Evolutionary conservation across 2,329 filamentous ascomycete genomes (phyloP), one percentile per base, ranked within the genome.

Genomic region (Bipolaris oryzae): DNA sequence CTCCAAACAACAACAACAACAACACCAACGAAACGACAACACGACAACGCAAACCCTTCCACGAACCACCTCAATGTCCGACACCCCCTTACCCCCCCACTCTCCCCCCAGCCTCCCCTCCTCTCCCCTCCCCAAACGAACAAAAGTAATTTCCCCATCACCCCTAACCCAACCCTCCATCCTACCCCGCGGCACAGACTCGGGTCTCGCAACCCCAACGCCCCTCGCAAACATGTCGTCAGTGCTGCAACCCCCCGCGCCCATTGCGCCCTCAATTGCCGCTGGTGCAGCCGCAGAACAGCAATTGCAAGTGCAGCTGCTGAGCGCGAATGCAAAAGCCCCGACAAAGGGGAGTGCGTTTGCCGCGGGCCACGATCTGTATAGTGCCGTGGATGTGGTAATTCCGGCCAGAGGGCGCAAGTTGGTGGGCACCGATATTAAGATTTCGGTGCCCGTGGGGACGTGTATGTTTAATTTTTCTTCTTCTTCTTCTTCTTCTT

Each of bases 341-440:
- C 95, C 95, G 10, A 98, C 92, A 0, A 88, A 94, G 53, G 95
- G 95, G 65, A 96, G 91, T 64, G 89, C 88, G 50, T 93, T 91
- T 72, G 91, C 95, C 0, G 95, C 95, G 1, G 95, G 95, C 34
- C 98, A 98, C 79, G 95, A 99, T 77, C 74, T 99, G 56, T 98
- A 97, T 78, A 89, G 82, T 49, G 85, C 92, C 2, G 86, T 86
- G 71, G 85, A 89, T 35, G 89, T 88, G 3, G 84, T 85, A 2
- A 88, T 99, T 54, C 93, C 93, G 0, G 87, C 90, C 1, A 84
- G 91, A 58, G 93, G 92, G 65, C 92, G 96, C 79, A 92, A 82
- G 0, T 80, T 97, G 28, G 92, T 98, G 35, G 90, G 93, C 69
- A 98, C 95, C 0, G 94, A 95, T 69, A 89, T 99, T 62, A 87